Conservation (phyloP, 1,139 yeast species). For the Suhomyces panamericanus region DNA sequence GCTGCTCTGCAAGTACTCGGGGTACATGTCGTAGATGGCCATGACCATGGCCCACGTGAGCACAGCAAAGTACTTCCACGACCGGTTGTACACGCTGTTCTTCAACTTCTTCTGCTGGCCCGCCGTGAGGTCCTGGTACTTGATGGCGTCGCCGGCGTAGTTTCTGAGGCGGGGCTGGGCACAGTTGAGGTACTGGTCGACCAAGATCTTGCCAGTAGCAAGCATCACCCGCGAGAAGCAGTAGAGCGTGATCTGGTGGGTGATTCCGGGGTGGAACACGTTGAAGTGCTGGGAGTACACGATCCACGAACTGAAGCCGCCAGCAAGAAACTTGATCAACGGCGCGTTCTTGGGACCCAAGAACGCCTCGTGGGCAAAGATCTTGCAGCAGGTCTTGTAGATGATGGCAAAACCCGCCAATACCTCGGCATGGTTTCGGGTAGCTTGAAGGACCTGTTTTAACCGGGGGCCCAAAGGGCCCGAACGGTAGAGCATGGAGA, state of each 20-base stretch:
- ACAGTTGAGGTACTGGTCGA: constrained; percentile 40
- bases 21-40: constrained; percentile 67
- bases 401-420: constrained; percentile 67
- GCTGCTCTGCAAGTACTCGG: constrained; percentile 63
- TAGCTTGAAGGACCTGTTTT: constrained; percentile 52
- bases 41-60: constrained; percentile 74
- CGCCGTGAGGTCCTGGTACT: constrained; percentile 31
- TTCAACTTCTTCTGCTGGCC: constrained; percentile 38
- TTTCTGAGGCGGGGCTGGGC: constrained; percentile 36
- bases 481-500: constrained; percentile 55
- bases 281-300: constrained; percentile 62
- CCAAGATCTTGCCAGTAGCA: constrained; percentile 51
- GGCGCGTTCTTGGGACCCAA: constrained; percentile 34
- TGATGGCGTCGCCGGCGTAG: constrained; percentile 24
- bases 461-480: constrained; percentile 51
- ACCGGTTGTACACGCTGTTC: constrained; percentile 36
- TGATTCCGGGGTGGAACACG: constrained; percentile 50
- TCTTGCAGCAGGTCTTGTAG: constrained; percentile 46
- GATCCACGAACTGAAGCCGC: constrained; percentile 61
- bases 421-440: constrained; percentile 65
- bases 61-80: constrained; percentile 71
- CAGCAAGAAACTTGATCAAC: constrained; percentile 56
- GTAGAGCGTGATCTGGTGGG: constrained; percentile 61
- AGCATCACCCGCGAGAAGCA: constrained; percentile 59
- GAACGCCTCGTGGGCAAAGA: constrained; percentile 35